phyloP scores from a whole-genome alignment of 805 yeast genomes.

The Nakazawaea anatomiae region DNA sequence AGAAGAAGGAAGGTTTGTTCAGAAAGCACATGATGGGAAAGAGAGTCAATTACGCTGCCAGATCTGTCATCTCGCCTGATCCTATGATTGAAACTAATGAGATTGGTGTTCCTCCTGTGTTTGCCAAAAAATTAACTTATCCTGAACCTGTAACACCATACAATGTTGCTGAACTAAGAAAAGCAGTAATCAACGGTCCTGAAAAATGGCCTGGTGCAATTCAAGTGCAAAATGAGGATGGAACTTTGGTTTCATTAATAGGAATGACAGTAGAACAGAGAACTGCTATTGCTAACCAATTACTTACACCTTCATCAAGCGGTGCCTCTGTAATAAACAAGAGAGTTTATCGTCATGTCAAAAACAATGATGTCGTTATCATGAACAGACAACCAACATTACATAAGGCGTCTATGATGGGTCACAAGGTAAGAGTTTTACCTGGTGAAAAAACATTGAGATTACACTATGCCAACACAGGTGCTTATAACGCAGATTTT shows the following conservation, averaged over 20 bases:
- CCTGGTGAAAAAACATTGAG: conserved; percentile 97
- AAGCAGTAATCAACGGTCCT: conserved; percentile 97
- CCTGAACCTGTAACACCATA: conserved; percentile 97
- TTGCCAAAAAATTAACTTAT: conserved; percentile 90
- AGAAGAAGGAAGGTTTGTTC: conserved; percentile 97
- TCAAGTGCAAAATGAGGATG: conserved; percentile 94
- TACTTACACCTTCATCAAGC: conserved; percentile 74
- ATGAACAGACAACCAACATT: conserved; percentile 99
- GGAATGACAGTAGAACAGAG: conserved; percentile 94
- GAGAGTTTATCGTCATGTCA: conserved; percentile 91
- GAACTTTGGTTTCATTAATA: conserved; percentile 69
- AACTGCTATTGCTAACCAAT: conserved; percentile 89
- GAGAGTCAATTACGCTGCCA: conserved; percentile 97
- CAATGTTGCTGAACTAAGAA: conserved; percentile 84
- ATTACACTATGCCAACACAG: conserved; percentile 97
- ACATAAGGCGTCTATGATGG: conserved; percentile 99
- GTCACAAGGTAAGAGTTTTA: conserved; percentile 92
- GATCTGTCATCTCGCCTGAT: conserved; percentile 98
- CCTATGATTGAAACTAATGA: conserved; percentile 97
- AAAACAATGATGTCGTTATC: conserved; percentile 89
- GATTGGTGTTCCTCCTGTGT: conserved; percentile 98
- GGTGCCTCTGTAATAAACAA: conserved; percentile 69
- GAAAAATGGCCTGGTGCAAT: conserved; percentile 98
- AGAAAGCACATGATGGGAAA: conserved; percentile 99
- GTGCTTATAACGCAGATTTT: conserved; percentile 98